Conservation (phyloP, 495 filamentous ascomycete genomes). For the Penicillium salamii region DNA sequence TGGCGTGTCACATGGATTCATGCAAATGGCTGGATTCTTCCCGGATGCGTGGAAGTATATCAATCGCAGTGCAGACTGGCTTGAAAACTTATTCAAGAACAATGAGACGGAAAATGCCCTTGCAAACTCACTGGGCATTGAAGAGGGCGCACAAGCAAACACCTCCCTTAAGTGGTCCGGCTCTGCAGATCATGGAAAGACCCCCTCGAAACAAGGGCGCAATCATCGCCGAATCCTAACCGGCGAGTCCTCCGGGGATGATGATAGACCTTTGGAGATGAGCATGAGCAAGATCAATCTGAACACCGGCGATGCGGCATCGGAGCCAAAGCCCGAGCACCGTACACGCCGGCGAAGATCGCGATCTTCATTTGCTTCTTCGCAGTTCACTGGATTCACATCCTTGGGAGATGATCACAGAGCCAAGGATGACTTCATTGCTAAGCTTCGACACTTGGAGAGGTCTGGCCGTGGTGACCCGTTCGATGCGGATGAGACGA, state of each 20-base stretch:
- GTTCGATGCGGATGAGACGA: constrained; percentile 17
- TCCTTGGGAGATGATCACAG: constrained; percentile 5
- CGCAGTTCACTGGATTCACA: constrained; percentile 11
- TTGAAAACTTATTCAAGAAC: constrained; percentile 63
- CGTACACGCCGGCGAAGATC: constrained; percentile 14
- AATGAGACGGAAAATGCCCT: constrained; percentile 38
- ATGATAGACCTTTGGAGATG: constrained; percentile 81
- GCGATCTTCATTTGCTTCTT: constrained; percentile 17
- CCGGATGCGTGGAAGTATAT: constrained; percentile 85
- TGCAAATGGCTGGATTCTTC: constrained; percentile 84
- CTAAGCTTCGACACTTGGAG: constrained; percentile 22
- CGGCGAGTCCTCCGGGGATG: constrained; percentile 71
- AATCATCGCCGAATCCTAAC: constrained; percentile 42
- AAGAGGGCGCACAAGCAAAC: neutral
- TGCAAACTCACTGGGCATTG: constrained; percentile 16
- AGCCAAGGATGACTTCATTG: constrained; percentile 21
- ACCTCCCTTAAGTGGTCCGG: neutral
- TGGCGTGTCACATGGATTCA: constrained; percentile 85
- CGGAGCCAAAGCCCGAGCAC: neutral
- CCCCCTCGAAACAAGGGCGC: constrained; percentile 4
- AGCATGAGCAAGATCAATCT: constrained; percentile 44
- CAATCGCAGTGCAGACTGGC: constrained; percentile 70
- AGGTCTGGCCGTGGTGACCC: constrained; percentile 8
- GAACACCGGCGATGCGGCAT: constrained; percentile 3
- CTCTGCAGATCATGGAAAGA: neutral